Base-by-base conservation (phyloP, 1,284 basidiomycete genomes). In the Hemileia vastatrix region DNA sequence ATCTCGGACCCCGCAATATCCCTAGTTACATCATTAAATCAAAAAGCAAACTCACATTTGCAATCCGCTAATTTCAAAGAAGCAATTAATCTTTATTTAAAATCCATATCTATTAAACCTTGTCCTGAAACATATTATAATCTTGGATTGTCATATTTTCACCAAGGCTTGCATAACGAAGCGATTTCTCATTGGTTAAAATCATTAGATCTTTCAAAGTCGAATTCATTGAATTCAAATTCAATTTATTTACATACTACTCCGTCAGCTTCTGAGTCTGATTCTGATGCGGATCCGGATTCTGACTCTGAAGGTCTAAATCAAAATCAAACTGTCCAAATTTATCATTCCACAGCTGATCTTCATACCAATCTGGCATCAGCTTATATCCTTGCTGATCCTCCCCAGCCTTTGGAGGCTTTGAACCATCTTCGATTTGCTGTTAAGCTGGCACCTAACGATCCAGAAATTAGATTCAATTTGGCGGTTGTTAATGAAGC, bases 281-380 rank as follows among this genome's bases (percentile, higher is more conserved):
- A n/a, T n/a, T n/a, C n/a, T n/a, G n/a, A n/a, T n/a, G n/a, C n/a
- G n/a, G n/a, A n/a, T n/a, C n/a, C n/a, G n/a, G n/a, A n/a, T n/a
- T n/a, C n/a, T n/a, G n/a, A n/a, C n/a, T n/a, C n/a, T n/a, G n/a
- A n/a, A n/a, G n/a, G n/a, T n/a, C n/a, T n/a, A n/a, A n/a, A n/a
- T n/a, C n/a, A n/a, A n/a, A n/a, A n/a, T n/a, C n/a, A n/a, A n/a
- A n/a, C n/a, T n/a, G n/a, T n/a, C n/a, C n/a, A n/a, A n/a, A n/a
- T n/a, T n/a, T n/a, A n/a, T n/a, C 13, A 21, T 27, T 19, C 53
- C 6, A 54, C 59, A 15, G 51, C 59, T 13, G 59, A 62, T 44
- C 52, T 62, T 5, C 59, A 62, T 49, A 62, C 59, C 53, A 62
- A 62, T 49, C 33, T 62, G 1, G 59, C 59, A 40, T 62, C 59